Conservation (phyloP, 169 alveolate species). For the Miamiensis avidus region DNA sequence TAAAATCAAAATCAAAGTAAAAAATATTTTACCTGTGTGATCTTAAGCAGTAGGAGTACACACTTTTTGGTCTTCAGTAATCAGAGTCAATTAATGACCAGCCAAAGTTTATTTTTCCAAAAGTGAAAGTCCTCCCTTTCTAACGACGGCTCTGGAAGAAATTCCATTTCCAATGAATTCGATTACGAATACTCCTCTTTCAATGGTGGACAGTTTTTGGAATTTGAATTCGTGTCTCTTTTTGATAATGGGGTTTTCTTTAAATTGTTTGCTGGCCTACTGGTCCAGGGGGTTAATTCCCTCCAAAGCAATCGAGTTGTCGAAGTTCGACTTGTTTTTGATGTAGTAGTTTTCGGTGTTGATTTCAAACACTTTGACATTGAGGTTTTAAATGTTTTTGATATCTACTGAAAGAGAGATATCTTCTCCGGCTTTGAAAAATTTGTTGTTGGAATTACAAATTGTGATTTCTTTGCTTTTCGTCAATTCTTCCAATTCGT, state of each 20-base stretch:
- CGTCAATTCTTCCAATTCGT: conserved; percentile 28
- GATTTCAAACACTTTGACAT: conserved; percentile 68
- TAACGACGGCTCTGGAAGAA: conserved; percentile 69
- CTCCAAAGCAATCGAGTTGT: conserved; percentile 59
- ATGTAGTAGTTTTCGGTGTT: conserved; percentile 72
- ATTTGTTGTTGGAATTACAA: conserved; percentile 48
- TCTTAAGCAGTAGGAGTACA: conserved; percentile 29
- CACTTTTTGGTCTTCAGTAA: conserved; percentile 50
- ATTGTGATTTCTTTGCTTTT: conserved; percentile 39
- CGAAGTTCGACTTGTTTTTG: conserved; percentile 50
- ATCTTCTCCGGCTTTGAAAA: conserved; percentile 58
- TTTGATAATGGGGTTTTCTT: conserved; percentile 43
- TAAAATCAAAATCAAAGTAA: too few relatives aligned
- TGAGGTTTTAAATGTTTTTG: conserved; percentile 61
- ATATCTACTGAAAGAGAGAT: conserved; percentile 52
- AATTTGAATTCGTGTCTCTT: conserved; percentile 29
- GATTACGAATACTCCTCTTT: conserved; percentile 63
- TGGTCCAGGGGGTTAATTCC: conserved; percentile 66
- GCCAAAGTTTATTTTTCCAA: conserved; percentile 48
- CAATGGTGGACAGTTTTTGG: conserved; percentile 22
- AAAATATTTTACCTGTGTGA: too few relatives aligned
- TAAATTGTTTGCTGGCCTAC: conserved; percentile 27
- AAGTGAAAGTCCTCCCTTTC: conserved; percentile 62
- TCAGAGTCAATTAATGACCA: conserved; percentile 50
- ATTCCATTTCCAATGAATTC: conserved; percentile 73